Percentiles rank a stretch among this genome's conserved stretches.
Evolutionary conservation across 495 filamentous ascomycete species (phyloP).

Genomic region (Daldinia bambusicola): DNA sequence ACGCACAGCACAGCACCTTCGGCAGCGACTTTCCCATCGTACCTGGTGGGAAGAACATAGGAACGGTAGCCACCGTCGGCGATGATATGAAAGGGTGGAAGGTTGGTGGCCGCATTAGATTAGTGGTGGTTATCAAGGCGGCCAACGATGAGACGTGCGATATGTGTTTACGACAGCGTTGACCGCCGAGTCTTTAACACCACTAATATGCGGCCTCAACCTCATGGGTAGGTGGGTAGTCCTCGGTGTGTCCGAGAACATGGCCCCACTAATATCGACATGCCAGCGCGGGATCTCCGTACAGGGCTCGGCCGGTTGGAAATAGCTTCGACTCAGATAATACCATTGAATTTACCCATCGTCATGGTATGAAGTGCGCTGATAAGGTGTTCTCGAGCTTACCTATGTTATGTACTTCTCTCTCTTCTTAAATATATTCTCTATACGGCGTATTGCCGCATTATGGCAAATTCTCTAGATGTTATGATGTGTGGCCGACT

Average conservation of each 20-base stretch:
- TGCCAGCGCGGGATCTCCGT: conserved; percentile 63
- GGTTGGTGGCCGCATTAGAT: conserved; percentile 58
- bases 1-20: conserved; percentile 48
- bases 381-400: conserved; percentile 68
- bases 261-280: conserved; percentile 56
- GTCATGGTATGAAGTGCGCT: conserved; percentile 66
- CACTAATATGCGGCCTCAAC: conserved; percentile 64
- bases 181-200: conserved; percentile 60
- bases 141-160: conserved; percentile 56
- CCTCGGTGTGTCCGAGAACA: conserved; percentile 61
- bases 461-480: conserved; percentile 26
- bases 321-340: conserved; percentile 70
- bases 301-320: conserved; percentile 66
- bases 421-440: not conserved
- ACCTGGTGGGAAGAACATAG: conserved; percentile 63
- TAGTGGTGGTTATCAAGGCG: conserved; percentile 60
- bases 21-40: conserved; percentile 58
- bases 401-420: conserved; percentile 36
- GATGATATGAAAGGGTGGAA: conserved; percentile 55
- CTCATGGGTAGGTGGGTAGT: conserved; percentile 67
- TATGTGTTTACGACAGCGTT: conserved; percentile 64
- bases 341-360: conserved; percentile 67
- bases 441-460: not conserved
- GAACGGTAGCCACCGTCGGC: conserved; percentile 59
- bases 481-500: conserved; percentile 51